A percentile compares a stretch with the other conserved stretches of the same genome.
Evolutionary conservation across 1,284 basidiomycete species (phyloP).

Genomic region (Apiotrichum gamsii): DNA sequence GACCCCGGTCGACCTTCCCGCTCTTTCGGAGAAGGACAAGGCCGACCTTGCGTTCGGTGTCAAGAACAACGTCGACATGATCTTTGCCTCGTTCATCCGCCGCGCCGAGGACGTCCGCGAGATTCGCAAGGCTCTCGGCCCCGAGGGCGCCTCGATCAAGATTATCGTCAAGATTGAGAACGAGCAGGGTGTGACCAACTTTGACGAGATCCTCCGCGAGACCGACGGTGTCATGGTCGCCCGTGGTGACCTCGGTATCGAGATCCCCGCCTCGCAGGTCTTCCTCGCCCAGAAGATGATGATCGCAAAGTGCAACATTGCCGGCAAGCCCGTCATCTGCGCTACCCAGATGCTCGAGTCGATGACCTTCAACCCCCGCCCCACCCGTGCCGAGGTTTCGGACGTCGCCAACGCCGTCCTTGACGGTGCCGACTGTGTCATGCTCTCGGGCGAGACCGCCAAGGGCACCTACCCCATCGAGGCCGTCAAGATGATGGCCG

Average conservation of each 20-base stretch:
- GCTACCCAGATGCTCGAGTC: slow-evolving; percentile 99
- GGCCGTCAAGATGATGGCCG: slow-evolving; percentile 97
- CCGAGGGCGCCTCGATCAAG: slow-evolving; percentile 88
- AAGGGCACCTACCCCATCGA: slow-evolving; percentile 91
- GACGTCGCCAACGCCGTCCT: slow-evolving; percentile 97
- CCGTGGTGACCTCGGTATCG: slow-evolving; percentile 94
- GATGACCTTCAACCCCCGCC: slow-evolving; percentile 95
- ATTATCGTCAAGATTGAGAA: slow-evolving; percentile 99
- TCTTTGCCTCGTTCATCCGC: slow-evolving; percentile 97
- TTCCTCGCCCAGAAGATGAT: slow-evolving; percentile 99
- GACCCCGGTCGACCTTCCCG: slow-evolving; percentile 94
- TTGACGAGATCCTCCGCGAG: slow-evolving; percentile 90
- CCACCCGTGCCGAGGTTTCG: slow-evolving; percentile 93
- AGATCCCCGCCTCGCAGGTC: slow-evolving; percentile 95
- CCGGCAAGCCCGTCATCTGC: slow-evolving; percentile 95
- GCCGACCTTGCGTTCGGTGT: slow-evolving; percentile 91
- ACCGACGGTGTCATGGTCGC: slow-evolving; percentile 98
- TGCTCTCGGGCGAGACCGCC: slow-evolving; percentile 96
- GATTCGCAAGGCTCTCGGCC: slow-evolving; percentile 82
- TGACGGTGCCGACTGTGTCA: slow-evolving; percentile 95
- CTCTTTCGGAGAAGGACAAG: slow-evolving; percentile 97
- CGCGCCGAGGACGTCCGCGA: slow-evolving; percentile 84
- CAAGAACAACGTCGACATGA: slow-evolving; percentile 96
- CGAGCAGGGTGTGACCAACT: slow-evolving; percentile 93
- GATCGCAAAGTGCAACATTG: slow-evolving; percentile 96